Evolutionary conservation across 306 rosid genomes (phyloP).

Genomic region (Phaseolus lunatus): DNA sequence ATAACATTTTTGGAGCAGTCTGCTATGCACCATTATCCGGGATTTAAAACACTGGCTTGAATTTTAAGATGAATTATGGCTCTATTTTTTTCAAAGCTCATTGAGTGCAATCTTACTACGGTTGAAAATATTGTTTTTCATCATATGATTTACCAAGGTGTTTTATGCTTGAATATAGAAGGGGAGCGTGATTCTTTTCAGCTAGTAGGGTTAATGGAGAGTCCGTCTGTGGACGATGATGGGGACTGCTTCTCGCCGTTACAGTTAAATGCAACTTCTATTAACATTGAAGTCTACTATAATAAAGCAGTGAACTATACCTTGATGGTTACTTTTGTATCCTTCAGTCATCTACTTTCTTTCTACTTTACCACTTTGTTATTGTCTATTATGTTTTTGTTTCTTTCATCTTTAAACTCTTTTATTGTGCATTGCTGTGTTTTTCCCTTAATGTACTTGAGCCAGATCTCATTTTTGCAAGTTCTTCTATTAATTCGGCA

Average conservation of each 20-base stretch:
- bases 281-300: conserved; percentile 91
- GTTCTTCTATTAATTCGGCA: conserved; percentile 96
- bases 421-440: conserved; percentile 37
- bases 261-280: conserved; percentile 84
- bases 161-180: conserved; percentile 53
- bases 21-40: too few relatives aligned
- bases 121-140: conserved; percentile 26
- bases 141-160: conserved; percentile 36
- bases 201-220: conserved; percentile 92
- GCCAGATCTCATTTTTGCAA: conserved; percentile 94
- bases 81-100: background rate
- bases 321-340: conserved; percentile 99
- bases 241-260: conserved; percentile 94
- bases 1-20: too few relatives aligned
- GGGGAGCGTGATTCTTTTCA: conserved; percentile 82
- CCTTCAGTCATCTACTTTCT: conserved; percentile 54
- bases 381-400: conserved; percentile 58
- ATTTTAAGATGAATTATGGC: background rate
- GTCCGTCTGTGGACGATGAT: conserved; percentile 87
- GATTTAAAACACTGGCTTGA: background rate
- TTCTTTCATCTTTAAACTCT: conserved; percentile 5
- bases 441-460: conserved; percentile 63
- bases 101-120: conserved; percentile 19
- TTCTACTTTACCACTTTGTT: conserved; percentile 26
- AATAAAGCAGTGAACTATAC: conserved; percentile 98